Conservation (phyloP, 306 rosid genomes). For the Styphnolobium japonicum region DNA sequence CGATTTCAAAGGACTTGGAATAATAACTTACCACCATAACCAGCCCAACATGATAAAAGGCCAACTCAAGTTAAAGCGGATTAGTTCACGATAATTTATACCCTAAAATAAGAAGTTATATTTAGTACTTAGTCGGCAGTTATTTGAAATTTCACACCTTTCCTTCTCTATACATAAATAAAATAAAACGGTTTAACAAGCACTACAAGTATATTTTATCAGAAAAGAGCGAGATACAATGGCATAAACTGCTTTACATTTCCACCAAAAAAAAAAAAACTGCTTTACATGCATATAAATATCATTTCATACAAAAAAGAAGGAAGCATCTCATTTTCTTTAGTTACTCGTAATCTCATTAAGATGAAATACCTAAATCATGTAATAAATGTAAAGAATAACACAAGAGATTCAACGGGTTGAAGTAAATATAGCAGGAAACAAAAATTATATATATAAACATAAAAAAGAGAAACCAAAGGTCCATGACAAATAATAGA, state of each 20-base stretch:
- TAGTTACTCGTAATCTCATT: conserved; percentile 9
- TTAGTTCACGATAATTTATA: background rate
- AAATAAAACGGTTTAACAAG: too few relatives aligned
- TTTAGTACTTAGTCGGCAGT: background rate
- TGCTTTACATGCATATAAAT: background rate
- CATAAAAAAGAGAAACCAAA: conserved; percentile 7
- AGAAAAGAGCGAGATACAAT: too few relatives aligned
- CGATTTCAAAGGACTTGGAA: too few relatives aligned
- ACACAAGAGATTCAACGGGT: conserved; percentile 16
- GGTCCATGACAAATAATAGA: conserved; percentile 28
- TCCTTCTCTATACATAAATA: background rate
- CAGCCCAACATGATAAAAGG: background rate
- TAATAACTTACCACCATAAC: too few relatives aligned
- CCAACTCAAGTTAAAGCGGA: background rate
- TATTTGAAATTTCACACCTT: background rate
- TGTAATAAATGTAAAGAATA: conserved; percentile 38
- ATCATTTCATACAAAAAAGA: background rate
- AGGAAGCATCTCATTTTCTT: background rate
- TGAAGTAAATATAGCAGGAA: conserved; percentile 23
- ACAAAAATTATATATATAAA: conserved; percentile 3
- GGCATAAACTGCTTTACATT: too few relatives aligned
- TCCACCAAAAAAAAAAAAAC: too few relatives aligned
- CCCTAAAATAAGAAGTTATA: background rate
- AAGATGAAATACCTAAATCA: conserved; percentile 21
- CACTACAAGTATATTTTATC: too few relatives aligned